Base-by-base conservation (phyloP, 139 green algal species). In the Penium margaritaceum region DNA sequence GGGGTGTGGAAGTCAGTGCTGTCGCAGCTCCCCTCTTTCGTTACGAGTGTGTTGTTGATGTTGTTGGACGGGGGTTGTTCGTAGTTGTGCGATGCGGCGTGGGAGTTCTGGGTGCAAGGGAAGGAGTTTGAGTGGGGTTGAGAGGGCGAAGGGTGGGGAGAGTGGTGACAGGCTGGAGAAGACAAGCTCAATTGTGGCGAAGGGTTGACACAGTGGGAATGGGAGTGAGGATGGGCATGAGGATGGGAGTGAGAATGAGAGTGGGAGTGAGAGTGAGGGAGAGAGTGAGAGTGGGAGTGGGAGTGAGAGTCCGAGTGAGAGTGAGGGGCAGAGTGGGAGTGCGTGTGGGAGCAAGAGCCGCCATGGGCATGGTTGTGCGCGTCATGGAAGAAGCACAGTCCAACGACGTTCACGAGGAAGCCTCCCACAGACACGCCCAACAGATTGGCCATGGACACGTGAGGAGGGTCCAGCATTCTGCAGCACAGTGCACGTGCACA, bases 301-400 rank as follows among this genome's bases (percentile, higher is more conserved):
- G 19, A 35, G 17, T 80, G 53, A 1, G 2, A 43, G 37, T 80
- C 67, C 7, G 73, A 43, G 64, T 80, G 66, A 5, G 60, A 63
- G 47, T 78, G 33, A 5, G 19, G 29, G 29, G 67, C 44, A 4
- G 5, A 32, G 14, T 81, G 74, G 27, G 14, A 38, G 38, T 79
- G 67, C 24, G 30, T 14, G 47, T 66, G 37, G 9, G 30, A 81
- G 67, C 69, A 73, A 29, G 24, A 15, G 36, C 60, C 38, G 1
- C 63, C 74, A 15, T 77, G 72, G 1, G 64, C 34, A 34, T 81
- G 72, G 60, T 75, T 32, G 72, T 83, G 77, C 1, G 77, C 77
- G 32, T 84, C 78, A 41, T 84, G 78, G 36, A 83, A 83, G 43
- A 83, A 84, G 43, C 79, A 24, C 7, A 84, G 66, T 12, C 78